Evolutionary conservation across 176 grass and related monocot species (phyloP), one percentile per base, ranked within the genome.

Genomic region (Phragmites australis): DNA sequence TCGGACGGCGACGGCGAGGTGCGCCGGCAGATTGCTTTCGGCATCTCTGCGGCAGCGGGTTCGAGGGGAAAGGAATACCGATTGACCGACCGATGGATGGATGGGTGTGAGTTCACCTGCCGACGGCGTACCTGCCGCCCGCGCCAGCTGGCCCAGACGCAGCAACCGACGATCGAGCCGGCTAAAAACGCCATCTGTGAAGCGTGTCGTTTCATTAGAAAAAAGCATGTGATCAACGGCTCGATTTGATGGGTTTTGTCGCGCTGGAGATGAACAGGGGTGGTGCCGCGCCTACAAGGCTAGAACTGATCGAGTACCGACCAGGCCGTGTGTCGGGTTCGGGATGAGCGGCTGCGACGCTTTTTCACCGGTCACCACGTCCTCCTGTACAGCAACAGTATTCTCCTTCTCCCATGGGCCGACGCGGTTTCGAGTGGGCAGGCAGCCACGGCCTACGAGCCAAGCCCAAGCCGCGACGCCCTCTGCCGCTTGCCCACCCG

Each of bases 61-160:
- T 62, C 59, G 59, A 62, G 29, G 23, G 58, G 27, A 45, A 68
- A 9, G 25, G 30, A 39, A 60, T 27, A 21, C 11, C 9, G n/a
- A n/a, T n/a, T n/a, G n/a, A n/a, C n/a, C n/a, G n/a, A n/a, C n/a
- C n/a, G n/a, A n/a, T n/a, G n/a, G 67, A 80, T 42, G 66, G 45
- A 57, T 49, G 22, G 68, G 55, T 65, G 30, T n/a, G 60, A 62
- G 22, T 30, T 37, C 75, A 19, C 21, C 43, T 40, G 3, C 47
- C 56, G 73, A 87, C 65, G 79, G 54, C 79, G 73, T 73, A 77
- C 79, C 86, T 62, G 79, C 79, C 34, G 52, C 45, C 14, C 43
- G 32, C 40, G 19, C 17, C 32, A 16, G 29, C 22, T 27, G 19
- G 18, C 9, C 47, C 41, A 46, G 30, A 60, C 56, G 31, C 43